Evolutionary conservation across 176 grass and related monocot genomes (phyloP).

Genomic region (Chrysopogon serrulatus): DNA sequence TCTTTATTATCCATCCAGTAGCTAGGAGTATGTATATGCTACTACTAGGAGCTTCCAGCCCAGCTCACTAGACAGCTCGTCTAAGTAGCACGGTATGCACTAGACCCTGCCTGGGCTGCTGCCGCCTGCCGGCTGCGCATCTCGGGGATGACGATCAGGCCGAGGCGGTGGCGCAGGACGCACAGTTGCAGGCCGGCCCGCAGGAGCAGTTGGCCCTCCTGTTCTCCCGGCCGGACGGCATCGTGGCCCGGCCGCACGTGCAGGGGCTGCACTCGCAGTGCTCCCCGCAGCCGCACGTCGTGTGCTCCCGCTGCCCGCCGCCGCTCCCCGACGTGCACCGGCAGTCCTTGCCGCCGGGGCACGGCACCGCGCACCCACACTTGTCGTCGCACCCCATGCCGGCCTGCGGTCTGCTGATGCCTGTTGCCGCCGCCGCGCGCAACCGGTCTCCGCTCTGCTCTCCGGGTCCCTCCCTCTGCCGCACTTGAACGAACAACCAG

Average conservation of each 20-base stretch:
- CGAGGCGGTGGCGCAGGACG: slow-evolving; percentile 24
- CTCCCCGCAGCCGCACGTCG: slow-evolving; percentile 54
- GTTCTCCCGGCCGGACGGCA: neutral
- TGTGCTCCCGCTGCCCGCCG: slow-evolving; percentile 21
- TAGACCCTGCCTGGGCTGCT: too few relatives aligned
- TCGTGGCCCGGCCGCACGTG: slow-evolving; percentile 20
- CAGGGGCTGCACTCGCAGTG: slow-evolving; percentile 66
- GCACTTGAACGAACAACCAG: neutral
- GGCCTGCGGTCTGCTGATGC: too few relatives aligned
- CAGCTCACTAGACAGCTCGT: too few relatives aligned
- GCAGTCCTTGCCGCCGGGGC: slow-evolving; percentile 47
- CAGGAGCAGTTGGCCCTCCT: slow-evolving; percentile 45
- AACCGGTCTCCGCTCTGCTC: too few relatives aligned
- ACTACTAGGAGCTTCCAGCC: too few relatives aligned
- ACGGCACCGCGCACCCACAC: slow-evolving; percentile 65
- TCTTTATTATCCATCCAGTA: neutral
- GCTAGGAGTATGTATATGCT: neutral
- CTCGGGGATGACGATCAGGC: neutral
- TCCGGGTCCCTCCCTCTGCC: neutral
- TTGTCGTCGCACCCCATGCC: slow-evolving; percentile 53
- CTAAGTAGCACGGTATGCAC: too few relatives aligned
- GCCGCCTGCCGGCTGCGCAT: too few relatives aligned
- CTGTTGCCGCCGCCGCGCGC: neutral
- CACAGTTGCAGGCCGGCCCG: slow-evolving; percentile 27
- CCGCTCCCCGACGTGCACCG: slow-evolving; percentile 18